Percentiles rank a stretch among this genome's conserved stretches.
Conservation (phyloP, 139 green algal genomes). For the Chara braunii region DNA sequence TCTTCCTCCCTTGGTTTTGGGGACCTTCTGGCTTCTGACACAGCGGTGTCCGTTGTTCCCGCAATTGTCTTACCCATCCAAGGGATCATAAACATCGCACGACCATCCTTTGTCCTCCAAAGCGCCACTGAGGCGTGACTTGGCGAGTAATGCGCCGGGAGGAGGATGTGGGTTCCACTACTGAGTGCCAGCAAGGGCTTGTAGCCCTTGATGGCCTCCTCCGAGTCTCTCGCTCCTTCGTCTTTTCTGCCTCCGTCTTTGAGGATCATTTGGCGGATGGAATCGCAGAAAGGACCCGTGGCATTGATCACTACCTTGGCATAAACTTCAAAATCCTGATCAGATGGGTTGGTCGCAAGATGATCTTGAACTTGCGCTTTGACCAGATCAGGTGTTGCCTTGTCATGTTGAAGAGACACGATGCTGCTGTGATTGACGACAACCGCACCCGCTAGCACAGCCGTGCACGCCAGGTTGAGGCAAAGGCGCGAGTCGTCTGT, state of each 20-base stretch:
- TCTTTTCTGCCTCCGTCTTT: too few relatives aligned
- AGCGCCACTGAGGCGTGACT: too few relatives aligned
- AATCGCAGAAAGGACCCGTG: slow-evolving; percentile 75
- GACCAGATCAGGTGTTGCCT: slow-evolving; percentile 6
- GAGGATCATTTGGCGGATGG: too few relatives aligned
- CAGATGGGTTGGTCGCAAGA: too few relatives aligned
- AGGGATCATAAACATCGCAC: slow-evolving; percentile 95
- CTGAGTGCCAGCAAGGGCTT: too few relatives aligned
- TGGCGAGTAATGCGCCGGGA: too few relatives aligned
- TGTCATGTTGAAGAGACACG: slow-evolving; percentile 43
- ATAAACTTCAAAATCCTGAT: slow-evolving; percentile 49
- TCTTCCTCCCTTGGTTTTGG: slow-evolving; percentile 70
- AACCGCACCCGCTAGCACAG: slow-evolving; percentile 70
- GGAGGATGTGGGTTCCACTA: too few relatives aligned
- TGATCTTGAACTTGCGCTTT: slow-evolving; percentile 64
- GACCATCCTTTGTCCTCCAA: slow-evolving; percentile 94
- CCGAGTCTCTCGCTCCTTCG: too few relatives aligned
- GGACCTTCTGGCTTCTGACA: slow-evolving; percentile 50
- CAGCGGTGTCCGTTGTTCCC: slow-evolving; percentile 76
- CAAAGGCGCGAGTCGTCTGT: slow-evolving; percentile 89
- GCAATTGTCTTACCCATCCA: slow-evolving; percentile 68
- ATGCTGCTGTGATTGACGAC: slow-evolving; percentile 78
- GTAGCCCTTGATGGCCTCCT: too few relatives aligned
- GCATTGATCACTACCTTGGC: slow-evolving; percentile 84
- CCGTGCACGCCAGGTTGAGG: slow-evolving; percentile 76